A percentile compares a stretch with the other conserved stretches of the same genome.
Conservation (phyloP, 2,329 filamentous ascomycete genomes). For the Colletotrichum euphorbiae region DNA sequence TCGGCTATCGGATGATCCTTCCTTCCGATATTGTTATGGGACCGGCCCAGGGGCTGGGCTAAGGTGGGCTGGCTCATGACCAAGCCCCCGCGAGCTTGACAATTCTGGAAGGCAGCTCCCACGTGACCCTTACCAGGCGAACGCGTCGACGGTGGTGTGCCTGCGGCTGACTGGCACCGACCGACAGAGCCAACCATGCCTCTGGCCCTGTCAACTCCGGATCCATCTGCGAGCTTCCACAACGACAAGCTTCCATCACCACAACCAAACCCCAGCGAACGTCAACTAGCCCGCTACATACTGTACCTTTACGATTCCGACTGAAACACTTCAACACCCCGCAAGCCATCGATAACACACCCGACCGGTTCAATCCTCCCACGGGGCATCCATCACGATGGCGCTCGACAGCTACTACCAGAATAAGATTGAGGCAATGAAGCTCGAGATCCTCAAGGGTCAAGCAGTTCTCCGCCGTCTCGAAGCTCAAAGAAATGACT, state of each 20-base stretch:
- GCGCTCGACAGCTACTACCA: constrained; percentile 99
- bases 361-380: constrained; percentile 1
- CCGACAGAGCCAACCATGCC: constrained; percentile 35
- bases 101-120: constrained; percentile 11
- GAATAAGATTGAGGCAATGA: constrained; percentile 99
- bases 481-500: constrained; percentile 98
- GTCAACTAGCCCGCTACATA: constrained; percentile 33
- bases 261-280: constrained; percentile 23
- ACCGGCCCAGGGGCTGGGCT: too few species aligned
- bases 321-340: constrained; percentile 16
- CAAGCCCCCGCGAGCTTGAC: constrained; percentile 14
- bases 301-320: constrained; percentile 15
- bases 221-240: constrained; percentile 36
- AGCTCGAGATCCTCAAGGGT: constrained; percentile 99
- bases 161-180: constrained; percentile 37
- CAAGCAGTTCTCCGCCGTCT: constrained; percentile 94
- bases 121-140: constrained; percentile 26
- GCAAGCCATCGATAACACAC: constrained; percentile 1
- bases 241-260: constrained; percentile 40
- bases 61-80: neutral
- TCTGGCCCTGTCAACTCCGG: constrained; percentile 39
- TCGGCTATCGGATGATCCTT: neutral
- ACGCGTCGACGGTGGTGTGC: constrained; percentile 42
- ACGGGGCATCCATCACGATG: constrained; percentile 71
- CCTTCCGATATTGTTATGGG: neutral